Percentiles rank a stretch among this genome's conserved stretches.
Evolutionary conservation across 345 rosid species (phyloP).

Genomic region (Gossypium australe): DNA sequence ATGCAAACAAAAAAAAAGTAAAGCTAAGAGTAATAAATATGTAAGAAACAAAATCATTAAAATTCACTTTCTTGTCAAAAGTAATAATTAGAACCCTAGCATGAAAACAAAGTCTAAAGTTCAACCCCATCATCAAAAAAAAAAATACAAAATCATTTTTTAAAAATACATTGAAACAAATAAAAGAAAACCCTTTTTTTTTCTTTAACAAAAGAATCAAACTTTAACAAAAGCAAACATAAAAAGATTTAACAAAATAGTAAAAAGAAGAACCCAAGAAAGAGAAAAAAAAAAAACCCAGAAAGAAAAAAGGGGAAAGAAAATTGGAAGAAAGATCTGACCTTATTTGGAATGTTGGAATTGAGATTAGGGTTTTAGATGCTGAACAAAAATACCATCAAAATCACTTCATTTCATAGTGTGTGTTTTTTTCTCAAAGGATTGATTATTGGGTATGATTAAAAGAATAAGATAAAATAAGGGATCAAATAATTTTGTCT

Average conservation of each 20-base stretch:
- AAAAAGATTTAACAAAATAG: background rate
- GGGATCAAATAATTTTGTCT: constrained; percentile 6
- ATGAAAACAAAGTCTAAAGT: background rate
- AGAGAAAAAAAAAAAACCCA: background rate
- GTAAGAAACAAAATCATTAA: constrained; percentile 30
- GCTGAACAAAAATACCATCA: background rate
- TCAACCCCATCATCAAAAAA: background rate
- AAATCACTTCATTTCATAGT: background rate
- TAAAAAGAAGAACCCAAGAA: background rate
- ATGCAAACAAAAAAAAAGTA: constrained; percentile 4
- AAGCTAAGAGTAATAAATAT: constrained; percentile 16
- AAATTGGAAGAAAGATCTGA: background rate
- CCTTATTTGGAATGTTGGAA: background rate
- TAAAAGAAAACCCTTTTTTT: background rate
- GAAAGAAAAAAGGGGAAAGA: background rate
- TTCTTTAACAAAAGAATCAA: background rate
- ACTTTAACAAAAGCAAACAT: background rate
- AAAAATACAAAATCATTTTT: too few relatives aligned
- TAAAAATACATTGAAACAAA: background rate
- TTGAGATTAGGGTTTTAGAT: background rate
- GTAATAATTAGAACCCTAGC: constrained; percentile 16
- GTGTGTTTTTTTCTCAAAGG: background rate
- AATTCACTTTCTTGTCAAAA: constrained; percentile 6
- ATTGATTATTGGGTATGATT: background rate
- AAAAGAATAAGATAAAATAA: background rate